A percentile compares a stretch with the other conserved stretches of the same genome.
These are phyloP conservation scores for Fomitopsis betulina DNA, from an alignment of 1,284 basidiomycete genomes.

Conservation along the genomic window DNA sequence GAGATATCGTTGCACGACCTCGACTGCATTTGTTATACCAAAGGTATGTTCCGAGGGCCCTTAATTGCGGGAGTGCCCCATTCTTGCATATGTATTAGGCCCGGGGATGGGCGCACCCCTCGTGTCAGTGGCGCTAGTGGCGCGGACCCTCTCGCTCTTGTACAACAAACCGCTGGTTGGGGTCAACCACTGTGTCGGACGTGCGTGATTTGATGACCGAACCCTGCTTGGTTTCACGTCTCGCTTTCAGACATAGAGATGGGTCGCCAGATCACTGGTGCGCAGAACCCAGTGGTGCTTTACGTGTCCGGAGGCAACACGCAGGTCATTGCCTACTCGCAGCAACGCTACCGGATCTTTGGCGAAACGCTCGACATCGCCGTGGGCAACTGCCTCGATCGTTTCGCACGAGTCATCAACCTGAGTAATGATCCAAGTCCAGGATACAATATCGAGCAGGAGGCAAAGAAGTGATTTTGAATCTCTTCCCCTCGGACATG, in stretches of 20 bases:
- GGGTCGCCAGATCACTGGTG: conserved; percentile 93
- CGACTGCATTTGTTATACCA: conserved; percentile 96
- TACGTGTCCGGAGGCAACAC: conserved; percentile 99
- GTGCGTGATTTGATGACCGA: conserved; percentile 47
- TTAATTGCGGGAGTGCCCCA: neutral
- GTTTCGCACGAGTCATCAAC: conserved; percentile 95
- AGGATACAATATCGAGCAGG: conserved; percentile 98
- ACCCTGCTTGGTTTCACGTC: neutral
- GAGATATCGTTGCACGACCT: conserved; percentile 70
- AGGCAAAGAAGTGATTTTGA: conserved; percentile 76
- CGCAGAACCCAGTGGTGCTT: conserved; percentile 93
- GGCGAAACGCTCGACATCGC: conserved; percentile 99
- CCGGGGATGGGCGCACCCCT: conserved; percentile 99
- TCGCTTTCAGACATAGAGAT: conserved; percentile 88
- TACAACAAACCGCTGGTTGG: conserved; percentile 92
- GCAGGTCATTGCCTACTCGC: conserved; percentile 98
- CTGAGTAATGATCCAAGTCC: conserved; percentile 95
- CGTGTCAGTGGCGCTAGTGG: conserved; percentile 94
- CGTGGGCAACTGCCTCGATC: conserved; percentile 96
- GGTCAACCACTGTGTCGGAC: conserved; percentile 98
- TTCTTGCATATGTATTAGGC: conserved; percentile 42
- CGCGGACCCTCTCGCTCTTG: conserved; percentile 85
- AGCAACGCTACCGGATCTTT: conserved; percentile 96
- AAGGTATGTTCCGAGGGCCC: conserved; percentile 53
- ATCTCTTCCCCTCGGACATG: neutral